phyloP scores from a whole-genome alignment of 257 asterid genomes.

The Gardenia jasminoides region DNA sequence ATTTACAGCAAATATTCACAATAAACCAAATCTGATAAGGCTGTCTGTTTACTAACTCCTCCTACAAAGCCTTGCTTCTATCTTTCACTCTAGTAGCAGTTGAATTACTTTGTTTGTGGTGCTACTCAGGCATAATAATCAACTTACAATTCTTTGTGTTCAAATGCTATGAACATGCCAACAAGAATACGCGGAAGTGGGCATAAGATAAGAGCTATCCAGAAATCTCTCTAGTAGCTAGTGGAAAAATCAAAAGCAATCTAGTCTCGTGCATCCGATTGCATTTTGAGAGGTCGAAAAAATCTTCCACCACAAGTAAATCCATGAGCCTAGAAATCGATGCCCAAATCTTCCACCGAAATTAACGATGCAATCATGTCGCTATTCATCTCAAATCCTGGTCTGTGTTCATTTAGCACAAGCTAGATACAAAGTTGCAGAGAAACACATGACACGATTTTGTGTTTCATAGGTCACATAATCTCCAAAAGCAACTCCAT shows the following conservation, averaged over 20 bases:
- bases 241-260: neutral
- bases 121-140: neutral
- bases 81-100: neutral
- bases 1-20: too few species aligned
- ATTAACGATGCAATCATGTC: too few species aligned
- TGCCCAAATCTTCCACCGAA: too few species aligned
- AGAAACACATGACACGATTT: neutral
- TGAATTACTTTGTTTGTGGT: neutral
- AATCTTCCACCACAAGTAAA: neutral
- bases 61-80: neutral
- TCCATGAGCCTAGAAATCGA: neutral
- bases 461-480: neutral
- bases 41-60: neutral
- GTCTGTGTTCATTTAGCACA: too few species aligned
- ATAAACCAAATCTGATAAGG: neutral
- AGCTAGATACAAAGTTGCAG: neutral
- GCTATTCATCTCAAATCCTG: too few species aligned
- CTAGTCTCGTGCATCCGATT: too few species aligned
- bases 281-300: too few species aligned
- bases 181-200: neutral
- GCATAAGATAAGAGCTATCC: neutral
- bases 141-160: too few species aligned
- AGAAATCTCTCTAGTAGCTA: neutral
- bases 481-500: constrained; percentile 3
- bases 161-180: neutral